Percentiles rank a stretch among this genome's conserved stretches.
Evolutionary conservation across 441 rosid species (phyloP).

Genomic region (Erysimum cheiri): DNA sequence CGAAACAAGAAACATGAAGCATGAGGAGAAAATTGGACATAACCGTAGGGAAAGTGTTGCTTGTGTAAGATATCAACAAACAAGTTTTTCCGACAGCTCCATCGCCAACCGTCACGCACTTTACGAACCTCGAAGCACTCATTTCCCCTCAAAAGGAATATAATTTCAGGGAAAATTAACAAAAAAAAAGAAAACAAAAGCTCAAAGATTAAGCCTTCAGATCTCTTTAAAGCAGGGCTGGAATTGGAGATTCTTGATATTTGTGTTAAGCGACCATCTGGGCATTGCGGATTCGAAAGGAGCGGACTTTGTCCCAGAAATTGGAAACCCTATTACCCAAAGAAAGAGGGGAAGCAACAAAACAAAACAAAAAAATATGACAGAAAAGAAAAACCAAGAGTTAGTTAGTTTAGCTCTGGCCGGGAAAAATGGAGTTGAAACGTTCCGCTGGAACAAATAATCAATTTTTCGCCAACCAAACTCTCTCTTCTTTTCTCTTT

Average conservation of each 20-base stretch:
- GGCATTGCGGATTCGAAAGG: constrained; percentile 32
- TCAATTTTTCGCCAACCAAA: constrained; percentile 50
- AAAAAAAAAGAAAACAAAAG: neutral
- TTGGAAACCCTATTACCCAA: constrained; percentile 24
- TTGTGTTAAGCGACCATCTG: constrained; percentile 40
- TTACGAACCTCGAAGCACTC: constrained; percentile 49
- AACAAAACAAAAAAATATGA: constrained; percentile 28
- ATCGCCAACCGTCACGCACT: constrained; percentile 52
- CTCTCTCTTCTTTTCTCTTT: constrained; percentile 24
- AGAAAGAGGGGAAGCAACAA: constrained; percentile 10
- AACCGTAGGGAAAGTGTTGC: constrained; percentile 55
- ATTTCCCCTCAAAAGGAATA: constrained; percentile 32
- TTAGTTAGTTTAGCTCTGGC: constrained; percentile 47
- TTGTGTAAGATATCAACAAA: constrained; percentile 54
- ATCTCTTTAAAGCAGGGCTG: constrained; percentile 20
- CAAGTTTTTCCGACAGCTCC: constrained; percentile 54
- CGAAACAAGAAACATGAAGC: constrained; percentile 14
- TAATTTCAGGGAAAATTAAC: constrained; percentile 13
- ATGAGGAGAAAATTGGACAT: neutral
- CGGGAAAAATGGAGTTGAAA: constrained; percentile 83
- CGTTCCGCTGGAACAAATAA: constrained; percentile 62
- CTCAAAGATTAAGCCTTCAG: constrained; percentile 23
- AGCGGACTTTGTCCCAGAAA: constrained; percentile 25
- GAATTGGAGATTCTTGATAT: constrained; percentile 5
- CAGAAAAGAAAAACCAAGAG: constrained; percentile 30